Conservation (phyloP, 768 basidiomycete species). For the Coprinopsis marcescibilis region DNA sequence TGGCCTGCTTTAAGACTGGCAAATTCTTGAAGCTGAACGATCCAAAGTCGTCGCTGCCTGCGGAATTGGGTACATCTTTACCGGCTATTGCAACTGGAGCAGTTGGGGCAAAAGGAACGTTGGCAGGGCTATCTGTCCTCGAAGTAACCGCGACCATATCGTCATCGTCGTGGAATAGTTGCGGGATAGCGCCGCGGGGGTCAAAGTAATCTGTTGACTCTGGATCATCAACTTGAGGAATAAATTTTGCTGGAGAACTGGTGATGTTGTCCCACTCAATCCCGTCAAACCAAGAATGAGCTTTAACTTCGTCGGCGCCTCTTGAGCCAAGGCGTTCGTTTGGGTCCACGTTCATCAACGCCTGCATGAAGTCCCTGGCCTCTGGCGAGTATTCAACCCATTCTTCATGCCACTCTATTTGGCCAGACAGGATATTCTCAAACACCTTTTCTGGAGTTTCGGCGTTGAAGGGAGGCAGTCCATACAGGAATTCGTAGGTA, state of each 20-base stretch:
- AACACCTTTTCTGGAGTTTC: constrained; percentile 97
- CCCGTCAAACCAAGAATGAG: constrained; percentile 82
- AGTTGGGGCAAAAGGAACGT: constrained; percentile 36
- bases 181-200: constrained; percentile 85
- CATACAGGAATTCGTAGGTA: constrained; percentile 96
- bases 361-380: constrained; percentile 85
- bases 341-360: constrained; percentile 79
- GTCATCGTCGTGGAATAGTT: constrained; percentile 83
- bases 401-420: constrained; percentile 95
- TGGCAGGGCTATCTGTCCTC: constrained; percentile 44
- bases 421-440: constrained; percentile 93
- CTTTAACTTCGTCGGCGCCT: constrained; percentile 90
- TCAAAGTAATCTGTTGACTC: constrained; percentile 99
- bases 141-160: constrained; percentile 57
- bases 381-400: constrained; percentile 83
- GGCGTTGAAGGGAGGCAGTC: constrained; percentile 96
- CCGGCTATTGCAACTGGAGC: constrained; percentile 35
- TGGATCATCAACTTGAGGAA: constrained; percentile 91
- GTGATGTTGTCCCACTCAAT: constrained; percentile 95
- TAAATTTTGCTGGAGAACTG: constrained; percentile 85
- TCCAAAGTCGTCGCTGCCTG: constrained; percentile 87
- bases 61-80: constrained; percentile 41
- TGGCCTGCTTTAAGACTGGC: constrained; percentile 92
- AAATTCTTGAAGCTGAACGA: constrained; percentile 98
- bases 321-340: constrained; percentile 72